Base-by-base conservation (phyloP, 2,329 filamentous ascomycete species). In the Claviceps maximensis region DNA sequence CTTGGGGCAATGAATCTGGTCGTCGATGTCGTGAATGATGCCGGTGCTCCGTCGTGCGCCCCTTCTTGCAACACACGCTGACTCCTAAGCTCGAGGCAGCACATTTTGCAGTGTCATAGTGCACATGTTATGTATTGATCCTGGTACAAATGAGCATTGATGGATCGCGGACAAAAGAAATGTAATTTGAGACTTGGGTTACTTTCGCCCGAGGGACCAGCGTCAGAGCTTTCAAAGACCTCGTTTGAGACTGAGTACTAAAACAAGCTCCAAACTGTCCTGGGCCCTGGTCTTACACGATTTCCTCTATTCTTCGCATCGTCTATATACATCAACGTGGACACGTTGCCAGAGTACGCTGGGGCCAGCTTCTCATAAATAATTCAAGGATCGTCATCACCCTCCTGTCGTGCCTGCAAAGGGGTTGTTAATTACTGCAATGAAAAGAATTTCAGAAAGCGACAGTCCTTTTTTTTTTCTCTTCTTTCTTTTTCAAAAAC, bases 341-440 rank as follows among this genome's bases (percentile, higher is more conserved):
- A 29, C 38, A 45, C 29, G 29, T 17, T 47, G 31, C 47, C 38
- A 25, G 42, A 45, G 21, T 17, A 4, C 27, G 23, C 15, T 4
- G 27, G 42, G 19, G 17, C 17, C 6, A 19, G 29, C n/a, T 23
- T 56, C 51, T 50, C 55, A 38, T 47, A 51, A 25, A 38, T 47
- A 51, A 25, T n/a, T 68, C 58, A 80, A 54, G 77, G 77, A 54
- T 77, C 76, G 36, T 71, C 69, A 56, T 83, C 80, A 29, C 74
- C 78, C 50, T 71, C 67, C 65, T 71, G 73, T 64, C 79, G 75
- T 60, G 80, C 79, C 80, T 72, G 49, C 44, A 40, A 38, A 13
- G 31, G 42, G 10, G 13, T 17, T 44, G 31, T 53, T 27, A 53
- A 42, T 15, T n/a, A 7, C n/a, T 33, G 29, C 41, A 15, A 33